Base-by-base conservation (phyloP, 441 rosid species). In the Bocquillonia castaneifolia region DNA sequence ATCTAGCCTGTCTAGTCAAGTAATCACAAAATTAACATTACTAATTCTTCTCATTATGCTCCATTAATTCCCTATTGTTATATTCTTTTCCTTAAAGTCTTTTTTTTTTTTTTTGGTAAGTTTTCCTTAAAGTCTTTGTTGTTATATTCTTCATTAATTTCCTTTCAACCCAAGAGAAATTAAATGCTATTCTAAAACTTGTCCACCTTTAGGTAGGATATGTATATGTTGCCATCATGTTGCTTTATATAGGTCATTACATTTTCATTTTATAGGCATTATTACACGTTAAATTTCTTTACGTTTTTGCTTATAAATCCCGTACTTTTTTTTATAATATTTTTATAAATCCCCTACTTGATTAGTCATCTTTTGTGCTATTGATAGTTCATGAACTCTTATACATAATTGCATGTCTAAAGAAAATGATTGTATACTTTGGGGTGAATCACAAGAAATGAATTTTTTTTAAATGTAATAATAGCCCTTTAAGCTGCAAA, bases 381-480 rank as follows among this genome's bases (percentile, higher is more conserved):
- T 64, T 52, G n/a, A 25, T 51, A 15, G 45, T 36, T 42, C 34
- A 51, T 8, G 13, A 63, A 63, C 55, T 18, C 40, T 18, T n/a
- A n/a, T 40, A 29, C 7, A 37, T 53, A 22, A 20, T 36, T 52
- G 31, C 25, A 36, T n/a, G 22, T 36, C 3, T 52, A 15, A 51
- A 22, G 68, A 9, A 40, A 34, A 64, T 32, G 29, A 51, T 64
- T 64, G 13, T 52, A 17, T 37, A 66, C 51, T 54, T 40, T 53
- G 52, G 60, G 60, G 37, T 66, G 61, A 34, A 51, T 52, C 32
- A 37, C n/a, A 51, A 22, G 68, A 6, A 52, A 59, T 15, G 31
- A 31, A n/a, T 6, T 25, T 40, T 61, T 61, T 9, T 20, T n/a
- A 29, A 3, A 63, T 31, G 22, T 31, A 29, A 61, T 61, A 61